A percentile compares a stretch with the other conserved stretches of the same genome.
phyloP scores from a whole-genome alignment of 768 basidiomycete species.

The Mycena venus region DNA sequence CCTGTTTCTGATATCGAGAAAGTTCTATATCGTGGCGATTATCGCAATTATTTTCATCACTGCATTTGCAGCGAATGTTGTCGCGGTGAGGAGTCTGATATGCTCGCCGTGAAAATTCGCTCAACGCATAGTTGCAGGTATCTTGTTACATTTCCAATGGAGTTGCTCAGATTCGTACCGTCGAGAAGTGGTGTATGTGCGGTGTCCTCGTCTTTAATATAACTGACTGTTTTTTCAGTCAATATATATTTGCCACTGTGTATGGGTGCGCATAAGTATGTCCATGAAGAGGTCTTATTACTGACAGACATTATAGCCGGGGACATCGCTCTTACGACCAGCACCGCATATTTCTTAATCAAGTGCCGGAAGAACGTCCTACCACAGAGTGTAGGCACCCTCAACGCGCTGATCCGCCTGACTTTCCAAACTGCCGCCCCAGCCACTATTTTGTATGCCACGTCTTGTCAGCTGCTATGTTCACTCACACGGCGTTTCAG shows the following conservation, averaged over 20 bases:
- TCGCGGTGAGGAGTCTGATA: background rate
- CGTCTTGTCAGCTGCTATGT: background rate
- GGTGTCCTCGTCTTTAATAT: background rate
- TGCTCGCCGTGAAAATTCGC: background rate
- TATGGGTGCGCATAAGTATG: background rate
- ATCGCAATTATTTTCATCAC: background rate
- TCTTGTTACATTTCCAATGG: background rate
- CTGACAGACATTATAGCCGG: conserved; percentile 35
- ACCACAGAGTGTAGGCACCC: conserved; percentile 43
- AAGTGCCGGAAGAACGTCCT: conserved; percentile 40
- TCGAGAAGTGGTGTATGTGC: background rate
- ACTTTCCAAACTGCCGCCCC: conserved; percentile 47
- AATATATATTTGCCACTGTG: background rate
- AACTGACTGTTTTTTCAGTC: background rate
- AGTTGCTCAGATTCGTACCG: background rate
- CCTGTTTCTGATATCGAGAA: background rate
- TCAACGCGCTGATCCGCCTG: conserved; percentile 45
- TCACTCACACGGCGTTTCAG: conserved; percentile 21
- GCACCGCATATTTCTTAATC: conserved; percentile 44
- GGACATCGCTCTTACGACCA: conserved; percentile 40
- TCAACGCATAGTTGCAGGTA: background rate
- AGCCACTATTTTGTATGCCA: conserved; percentile 45
- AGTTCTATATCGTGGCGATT: background rate
- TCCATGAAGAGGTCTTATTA: background rate
- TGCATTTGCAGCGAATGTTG: background rate